Percentiles rank a stretch among this genome's conserved stretches.
Conservation (phyloP, 2,329 filamentous ascomycete species). For the Colletotrichum caudatum region DNA sequence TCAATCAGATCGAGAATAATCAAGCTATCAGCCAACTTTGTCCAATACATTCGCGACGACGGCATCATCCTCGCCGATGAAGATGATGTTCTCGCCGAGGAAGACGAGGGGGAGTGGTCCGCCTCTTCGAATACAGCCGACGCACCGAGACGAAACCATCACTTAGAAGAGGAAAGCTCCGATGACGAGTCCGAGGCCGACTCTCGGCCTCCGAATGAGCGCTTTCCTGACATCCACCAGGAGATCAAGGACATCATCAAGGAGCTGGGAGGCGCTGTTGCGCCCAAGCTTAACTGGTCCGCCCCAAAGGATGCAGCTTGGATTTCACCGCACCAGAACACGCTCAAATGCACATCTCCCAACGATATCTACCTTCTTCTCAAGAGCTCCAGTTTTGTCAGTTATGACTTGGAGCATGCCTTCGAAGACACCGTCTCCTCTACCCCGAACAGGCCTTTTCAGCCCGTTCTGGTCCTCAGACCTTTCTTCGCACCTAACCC, state of each 20-base stretch:
- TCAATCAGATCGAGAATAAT: slow-evolving; percentile 91
- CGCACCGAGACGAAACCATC: slow-evolving; percentile 44
- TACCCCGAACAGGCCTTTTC: slow-evolving; percentile 59
- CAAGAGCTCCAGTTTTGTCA: slow-evolving; percentile 94
- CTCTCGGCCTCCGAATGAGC: slow-evolving; percentile 62
- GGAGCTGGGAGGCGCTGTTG: slow-evolving; percentile 86
- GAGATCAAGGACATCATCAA: slow-evolving; percentile 81
- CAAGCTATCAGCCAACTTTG: slow-evolving; percentile 78
- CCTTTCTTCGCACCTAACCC: slow-evolving; percentile 92
- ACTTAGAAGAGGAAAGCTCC: slow-evolving; percentile 56
- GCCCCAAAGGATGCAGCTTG: slow-evolving; percentile 95
- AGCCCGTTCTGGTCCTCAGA: slow-evolving; percentile 85
- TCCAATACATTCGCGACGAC: slow-evolving; percentile 90
- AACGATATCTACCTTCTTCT: slow-evolving; percentile 95
- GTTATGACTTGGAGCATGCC: slow-evolving; percentile 92
- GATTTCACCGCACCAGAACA: slow-evolving; percentile 87
- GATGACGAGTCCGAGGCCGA: slow-evolving; percentile 63
- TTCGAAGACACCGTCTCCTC: slow-evolving; percentile 78
- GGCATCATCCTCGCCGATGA: slow-evolving; percentile 89
- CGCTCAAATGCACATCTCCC: slow-evolving; percentile 87
- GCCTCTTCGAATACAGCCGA: slow-evolving; percentile 41
- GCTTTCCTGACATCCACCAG: slow-evolving; percentile 79
- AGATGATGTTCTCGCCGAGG: slow-evolving; percentile 64
- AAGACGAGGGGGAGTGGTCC: slow-evolving; percentile 66
- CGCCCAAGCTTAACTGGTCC: slow-evolving; percentile 97